phyloP scores from a whole-genome alignment of 2,329 filamentous ascomycete genomes.

The Xylariaceae sp. region DNA sequence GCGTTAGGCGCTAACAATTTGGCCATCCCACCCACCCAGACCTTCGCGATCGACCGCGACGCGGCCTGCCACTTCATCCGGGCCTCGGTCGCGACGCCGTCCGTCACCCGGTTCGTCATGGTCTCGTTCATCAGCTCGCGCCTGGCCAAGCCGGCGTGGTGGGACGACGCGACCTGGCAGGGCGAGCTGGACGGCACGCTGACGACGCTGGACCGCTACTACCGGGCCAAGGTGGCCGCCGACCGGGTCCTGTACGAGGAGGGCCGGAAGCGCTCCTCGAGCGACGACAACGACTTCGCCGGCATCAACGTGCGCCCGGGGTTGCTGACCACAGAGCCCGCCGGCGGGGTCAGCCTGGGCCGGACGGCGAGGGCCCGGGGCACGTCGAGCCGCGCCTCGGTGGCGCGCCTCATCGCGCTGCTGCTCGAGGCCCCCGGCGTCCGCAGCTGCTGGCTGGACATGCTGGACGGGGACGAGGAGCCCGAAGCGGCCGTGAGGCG shows the following conservation, averaged over 20 bases:
- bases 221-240: slow-evolving; percentile 52
- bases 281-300: slow-evolving; percentile 33
- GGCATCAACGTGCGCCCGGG: slow-evolving; percentile 49
- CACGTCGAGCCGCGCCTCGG: slow-evolving; percentile 46
- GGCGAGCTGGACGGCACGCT: slow-evolving; percentile 30
- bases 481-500: slow-evolving; percentile 39
- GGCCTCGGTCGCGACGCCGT: slow-evolving; percentile 46
- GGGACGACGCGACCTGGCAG: slow-evolving; percentile 43
- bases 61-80: slow-evolving; percentile 56
- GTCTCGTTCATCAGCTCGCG: slow-evolving; percentile 55
- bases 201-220: slow-evolving; percentile 44
- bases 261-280: slow-evolving; percentile 31
- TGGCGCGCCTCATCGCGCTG: slow-evolving; percentile 50
- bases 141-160: slow-evolving; percentile 44
- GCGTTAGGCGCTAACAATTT: background rate
- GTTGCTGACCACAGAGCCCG: slow-evolving; percentile 40
- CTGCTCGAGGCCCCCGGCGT: slow-evolving; percentile 43
- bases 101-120: slow-evolving; percentile 55
- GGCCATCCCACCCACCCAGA: too few species aligned
- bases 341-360: slow-evolving; percentile 39
- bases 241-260: slow-evolving; percentile 49
- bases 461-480: slow-evolving; percentile 46
- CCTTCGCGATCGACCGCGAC: slow-evolving; percentile 35
- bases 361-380: slow-evolving; percentile 32
- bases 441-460: slow-evolving; percentile 46